Percentiles rank a stretch among this genome's conserved stretches.
phyloP scores from a whole-genome alignment of 73 alveolate genomes.

The Tetrahymena elliotti region DNA sequence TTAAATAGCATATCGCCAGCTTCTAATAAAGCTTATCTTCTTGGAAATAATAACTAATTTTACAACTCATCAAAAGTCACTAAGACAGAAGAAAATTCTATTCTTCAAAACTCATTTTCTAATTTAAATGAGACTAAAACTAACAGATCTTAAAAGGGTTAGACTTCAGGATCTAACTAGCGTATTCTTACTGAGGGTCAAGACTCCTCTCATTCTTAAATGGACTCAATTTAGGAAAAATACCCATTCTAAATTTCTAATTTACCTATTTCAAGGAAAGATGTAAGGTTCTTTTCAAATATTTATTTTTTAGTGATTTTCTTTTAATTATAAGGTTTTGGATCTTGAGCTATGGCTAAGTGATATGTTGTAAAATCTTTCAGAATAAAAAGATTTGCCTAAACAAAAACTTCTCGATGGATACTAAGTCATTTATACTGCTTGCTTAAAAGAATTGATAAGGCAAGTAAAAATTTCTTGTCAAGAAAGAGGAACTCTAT shows the following conservation, averaged over 20 bases:
- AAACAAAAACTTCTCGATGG: not conserved
- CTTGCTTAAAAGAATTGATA: constrained; percentile 39
- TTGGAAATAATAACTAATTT: not conserved
- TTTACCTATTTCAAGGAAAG: not conserved
- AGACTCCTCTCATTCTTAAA: not conserved
- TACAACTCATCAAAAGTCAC: not conserved
- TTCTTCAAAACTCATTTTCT: not conserved
- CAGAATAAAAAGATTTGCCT: not conserved
- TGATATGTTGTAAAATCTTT: not conserved
- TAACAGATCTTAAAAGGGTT: not conserved
- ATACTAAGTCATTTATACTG: constrained; percentile 36
- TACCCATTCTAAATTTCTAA: not conserved
- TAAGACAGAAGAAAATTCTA: not conserved
- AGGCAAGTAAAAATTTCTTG: constrained; percentile 44
- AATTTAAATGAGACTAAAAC: not conserved
- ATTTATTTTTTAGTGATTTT: not conserved
- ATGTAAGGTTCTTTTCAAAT: not conserved
- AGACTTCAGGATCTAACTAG: not conserved
- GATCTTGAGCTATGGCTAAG: not conserved
- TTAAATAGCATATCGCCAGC: not conserved
- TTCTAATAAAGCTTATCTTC: not conserved
- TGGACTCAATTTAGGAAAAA: not conserved
- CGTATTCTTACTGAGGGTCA: not conserved
- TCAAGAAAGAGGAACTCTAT: constrained; percentile 32
- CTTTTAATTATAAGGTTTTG: not conserved